These are phyloP conservation scores for Fusarium sp. DNA, from an alignment of 2,329 filamentous ascomycete species.

Conservation along the genomic window DNA sequence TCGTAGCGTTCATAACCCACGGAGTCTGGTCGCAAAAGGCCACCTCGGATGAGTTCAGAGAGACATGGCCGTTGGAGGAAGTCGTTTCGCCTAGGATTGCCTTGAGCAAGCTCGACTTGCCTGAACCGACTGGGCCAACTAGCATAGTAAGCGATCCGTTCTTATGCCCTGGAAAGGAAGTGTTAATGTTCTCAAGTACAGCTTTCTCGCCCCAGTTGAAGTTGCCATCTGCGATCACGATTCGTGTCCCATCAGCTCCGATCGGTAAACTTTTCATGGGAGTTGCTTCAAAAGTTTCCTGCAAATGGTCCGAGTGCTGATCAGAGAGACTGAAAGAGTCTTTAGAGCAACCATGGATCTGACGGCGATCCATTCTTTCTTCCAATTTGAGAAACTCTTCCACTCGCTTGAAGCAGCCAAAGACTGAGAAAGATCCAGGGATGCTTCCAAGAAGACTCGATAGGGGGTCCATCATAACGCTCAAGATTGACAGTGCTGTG, in stretches of 20 bases:
- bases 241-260: conserved; percentile 1
- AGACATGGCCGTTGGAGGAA: conserved; percentile 40
- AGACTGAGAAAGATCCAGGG: conserved; percentile 44
- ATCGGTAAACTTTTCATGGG: not conserved
- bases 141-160: conserved; percentile 50
- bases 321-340: not conserved
- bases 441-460: conserved; percentile 46
- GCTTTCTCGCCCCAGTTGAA: conserved; percentile 50
- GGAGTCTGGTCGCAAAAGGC: conserved; percentile 52
- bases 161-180: conserved; percentile 33
- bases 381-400: conserved; percentile 49
- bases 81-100: conserved; percentile 50
- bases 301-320: not conserved
- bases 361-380: conserved; percentile 46
- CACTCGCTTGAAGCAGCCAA: conserved; percentile 52
- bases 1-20: conserved; percentile 53
- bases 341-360: conserved; percentile 17
- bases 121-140: conserved; percentile 51
- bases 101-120: conserved; percentile 53
- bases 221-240: conserved; percentile 43
- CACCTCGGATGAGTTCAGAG: conserved; percentile 41
- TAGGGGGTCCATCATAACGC: conserved; percentile 50
- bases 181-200: conserved; percentile 46
- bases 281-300: conserved; percentile 28
- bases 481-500: conserved; percentile 50